phyloP scores from a whole-genome alignment of 202 grass and related monocot species.

The Carex arenaria region DNA sequence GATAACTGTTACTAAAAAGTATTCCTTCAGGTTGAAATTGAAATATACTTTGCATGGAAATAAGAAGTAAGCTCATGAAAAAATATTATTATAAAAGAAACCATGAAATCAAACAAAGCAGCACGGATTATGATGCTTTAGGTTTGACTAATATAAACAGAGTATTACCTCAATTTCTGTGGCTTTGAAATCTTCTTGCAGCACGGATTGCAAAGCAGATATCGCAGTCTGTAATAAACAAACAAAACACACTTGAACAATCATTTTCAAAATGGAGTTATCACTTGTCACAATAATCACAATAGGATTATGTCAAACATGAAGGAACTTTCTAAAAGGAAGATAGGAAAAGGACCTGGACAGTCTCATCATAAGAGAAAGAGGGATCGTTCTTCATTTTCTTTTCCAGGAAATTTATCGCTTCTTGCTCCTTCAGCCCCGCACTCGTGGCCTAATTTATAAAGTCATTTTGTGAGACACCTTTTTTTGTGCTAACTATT shows the following conservation, averaged over 20 bases:
- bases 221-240: conserved; percentile 63
- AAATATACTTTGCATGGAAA: not conserved
- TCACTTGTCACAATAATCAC: not conserved
- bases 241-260: conserved; percentile 20
- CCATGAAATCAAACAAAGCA: not conserved
- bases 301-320: not conserved
- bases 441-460: conserved; percentile 79
- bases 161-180: conserved; percentile 86
- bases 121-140: not conserved
- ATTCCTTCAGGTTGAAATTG: not conserved
- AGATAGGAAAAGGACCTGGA: conserved; percentile 54
- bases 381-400: conserved; percentile 98
- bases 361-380: conserved; percentile 89
- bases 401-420: conserved; percentile 99
- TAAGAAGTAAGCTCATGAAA: not conserved
- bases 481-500: not conserved
- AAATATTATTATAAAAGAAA: not conserved
- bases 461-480: not conserved
- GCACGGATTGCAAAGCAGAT: conserved; percentile 94
- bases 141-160: not conserved
- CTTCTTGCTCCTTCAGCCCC: conserved; percentile 97
- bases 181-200: conserved; percentile 99
- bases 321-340: not conserved
- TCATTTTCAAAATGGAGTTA: not conserved
- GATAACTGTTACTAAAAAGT: not conserved